These are phyloP conservation scores for Buxus sempervirens DNA, from an alignment of 164 flowering plant species.

Conservation along the genomic window DNA sequence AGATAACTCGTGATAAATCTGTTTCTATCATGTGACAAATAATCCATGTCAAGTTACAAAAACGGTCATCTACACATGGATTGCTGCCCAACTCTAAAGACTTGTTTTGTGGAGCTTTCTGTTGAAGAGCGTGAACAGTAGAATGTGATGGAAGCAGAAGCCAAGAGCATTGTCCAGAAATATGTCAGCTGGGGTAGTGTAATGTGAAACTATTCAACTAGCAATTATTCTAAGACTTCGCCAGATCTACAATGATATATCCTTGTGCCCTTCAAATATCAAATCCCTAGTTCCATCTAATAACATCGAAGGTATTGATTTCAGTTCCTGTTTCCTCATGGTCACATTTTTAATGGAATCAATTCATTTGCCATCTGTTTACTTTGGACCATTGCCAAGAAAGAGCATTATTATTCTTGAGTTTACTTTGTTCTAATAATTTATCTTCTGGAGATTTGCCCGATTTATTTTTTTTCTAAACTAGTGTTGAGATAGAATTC, in stretches of 20 bases:
- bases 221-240: constrained; percentile 73
- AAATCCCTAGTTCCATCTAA: constrained; percentile 44
- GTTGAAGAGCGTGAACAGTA: constrained; percentile 70
- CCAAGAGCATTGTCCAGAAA: constrained; percentile 38
- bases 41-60: no score
- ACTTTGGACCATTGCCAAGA: no score
- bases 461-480: no score
- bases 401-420: no score
- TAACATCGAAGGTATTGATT: constrained; percentile 61
- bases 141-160: constrained; percentile 71
- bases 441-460: no score
- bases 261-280: constrained; percentile 72
- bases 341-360: no score
- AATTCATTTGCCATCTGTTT: no score
- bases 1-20: no score
- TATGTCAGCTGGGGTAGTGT: constrained; percentile 43
- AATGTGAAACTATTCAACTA: constrained; percentile 54
- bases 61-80: constrained; percentile 37
- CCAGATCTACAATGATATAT: constrained; percentile 64
- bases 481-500: no score
- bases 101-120: constrained; percentile 61
- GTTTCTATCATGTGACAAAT: no score
- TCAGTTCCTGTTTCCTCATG: no score
- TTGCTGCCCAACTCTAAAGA: constrained; percentile 68
- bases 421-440: no score